Conservation (phyloP, 768 basidiomycete genomes). For the Filobasidium floriforme region DNA sequence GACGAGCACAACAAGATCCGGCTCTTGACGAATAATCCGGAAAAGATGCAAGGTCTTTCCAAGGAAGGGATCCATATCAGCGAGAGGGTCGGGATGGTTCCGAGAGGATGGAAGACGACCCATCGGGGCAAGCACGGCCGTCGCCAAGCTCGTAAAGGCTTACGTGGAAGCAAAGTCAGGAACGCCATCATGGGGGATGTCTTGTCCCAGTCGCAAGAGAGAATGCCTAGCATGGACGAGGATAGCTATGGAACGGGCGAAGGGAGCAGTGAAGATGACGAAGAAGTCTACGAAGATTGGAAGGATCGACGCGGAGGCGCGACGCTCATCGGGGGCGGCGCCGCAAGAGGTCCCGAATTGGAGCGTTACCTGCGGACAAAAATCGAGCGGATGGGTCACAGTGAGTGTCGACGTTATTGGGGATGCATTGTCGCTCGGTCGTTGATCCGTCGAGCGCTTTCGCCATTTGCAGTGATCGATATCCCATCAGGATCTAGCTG, state of each 20-base stretch:
- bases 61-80: conserved; percentile 70
- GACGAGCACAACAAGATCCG: conserved; percentile 53
- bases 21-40: conserved; percentile 94
- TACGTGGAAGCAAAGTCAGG: background rate
- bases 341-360: conserved; percentile 71
- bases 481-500: conserved; percentile 10
- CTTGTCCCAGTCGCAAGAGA: conserved; percentile 1
- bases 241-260: conserved; percentile 31
- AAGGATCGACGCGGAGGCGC: conserved; percentile 55
- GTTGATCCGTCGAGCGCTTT: background rate
- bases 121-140: conserved; percentile 2
- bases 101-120: conserved; percentile 64
- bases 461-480: conserved; percentile 17
- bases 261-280: conserved; percentile 32
- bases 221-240: conserved; percentile 6
- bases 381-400: conserved; percentile 91
- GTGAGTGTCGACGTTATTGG: conserved; percentile 30
- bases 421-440: background rate
- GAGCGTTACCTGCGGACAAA: conserved; percentile 95
- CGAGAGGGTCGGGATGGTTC: conserved; percentile 90
- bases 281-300: conserved; percentile 42
- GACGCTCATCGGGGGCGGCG: conserved; percentile 71
- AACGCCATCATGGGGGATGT: conserved; percentile 12
- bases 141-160: conserved; percentile 3
- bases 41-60: conserved; percentile 82